Conservation (phyloP, 106 monocot genomes). For the Chionographis japonica region DNA sequence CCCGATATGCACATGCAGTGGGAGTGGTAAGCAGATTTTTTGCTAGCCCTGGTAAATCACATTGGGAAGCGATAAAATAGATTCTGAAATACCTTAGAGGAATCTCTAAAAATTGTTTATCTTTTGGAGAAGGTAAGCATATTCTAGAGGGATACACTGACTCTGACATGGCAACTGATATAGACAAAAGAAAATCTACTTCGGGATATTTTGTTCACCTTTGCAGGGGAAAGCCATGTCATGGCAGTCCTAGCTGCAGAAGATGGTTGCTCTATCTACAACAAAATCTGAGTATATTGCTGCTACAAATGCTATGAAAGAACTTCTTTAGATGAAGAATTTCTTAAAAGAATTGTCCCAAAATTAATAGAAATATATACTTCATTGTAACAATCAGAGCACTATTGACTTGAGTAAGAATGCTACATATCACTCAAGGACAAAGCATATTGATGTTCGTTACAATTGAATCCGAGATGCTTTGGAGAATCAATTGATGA, state of each 20-base stretch:
- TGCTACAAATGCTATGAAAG: too few relatives aligned
- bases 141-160: background rate
- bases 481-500: background rate
- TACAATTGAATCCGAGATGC: slow-evolving; percentile 4
- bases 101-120: background rate
- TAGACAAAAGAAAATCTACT: background rate
- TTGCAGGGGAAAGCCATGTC: background rate
- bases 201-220: background rate
- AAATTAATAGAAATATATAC: too few relatives aligned
- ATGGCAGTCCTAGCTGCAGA: background rate
- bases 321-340: too few relatives aligned
- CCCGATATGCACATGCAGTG: background rate
- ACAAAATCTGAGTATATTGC: too few relatives aligned
- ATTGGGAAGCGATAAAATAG: background rate
- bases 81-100: slow-evolving; percentile 4
- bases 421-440: too few relatives aligned
- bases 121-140: background rate
- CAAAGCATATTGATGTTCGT: background rate
- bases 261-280: too few relatives aligned
- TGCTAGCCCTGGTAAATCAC: background rate
- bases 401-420: too few relatives aligned
- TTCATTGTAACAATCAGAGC: too few relatives aligned
- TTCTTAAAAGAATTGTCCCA: too few relatives aligned
- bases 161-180: background rate
- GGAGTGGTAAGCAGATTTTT: background rate